Percentiles rank a stretch among this genome's conserved stretches.
phyloP scores from a whole-genome alignment of 2,329 filamentous ascomycete genomes.

The Fusarium piperis region DNA sequence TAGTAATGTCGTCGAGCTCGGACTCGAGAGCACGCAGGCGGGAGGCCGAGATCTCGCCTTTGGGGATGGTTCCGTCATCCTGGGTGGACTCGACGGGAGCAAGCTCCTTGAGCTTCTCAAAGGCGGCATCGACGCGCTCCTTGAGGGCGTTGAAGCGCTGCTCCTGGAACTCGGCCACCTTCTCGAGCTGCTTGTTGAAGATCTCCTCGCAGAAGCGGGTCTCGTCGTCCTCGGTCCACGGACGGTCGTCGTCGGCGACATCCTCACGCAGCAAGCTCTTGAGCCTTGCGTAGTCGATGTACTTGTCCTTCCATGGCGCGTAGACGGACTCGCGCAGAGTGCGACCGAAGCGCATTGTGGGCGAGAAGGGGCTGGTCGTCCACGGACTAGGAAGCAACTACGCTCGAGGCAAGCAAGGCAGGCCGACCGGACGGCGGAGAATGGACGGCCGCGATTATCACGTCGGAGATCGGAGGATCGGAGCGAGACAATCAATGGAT shows the following conservation, averaged over 20 bases:
- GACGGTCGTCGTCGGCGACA: conserved; percentile 65
- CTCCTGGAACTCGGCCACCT: conserved; percentile 90
- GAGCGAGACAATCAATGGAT: background rate
- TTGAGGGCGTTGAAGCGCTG: conserved; percentile 72
- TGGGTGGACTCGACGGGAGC: conserved; percentile 58
- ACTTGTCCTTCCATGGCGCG: conserved; percentile 88
- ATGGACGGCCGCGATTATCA: background rate
- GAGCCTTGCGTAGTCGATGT: conserved; percentile 95
- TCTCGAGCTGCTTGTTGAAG: conserved; percentile 93
- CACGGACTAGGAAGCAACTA: conserved; percentile 1
- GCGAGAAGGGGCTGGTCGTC: conserved; percentile 3
- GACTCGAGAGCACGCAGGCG: conserved; percentile 75
- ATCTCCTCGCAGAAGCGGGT: conserved; percentile 93
- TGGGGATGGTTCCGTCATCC: conserved; percentile 63
- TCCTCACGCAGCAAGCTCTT: conserved; percentile 89
- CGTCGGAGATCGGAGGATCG: background rate
- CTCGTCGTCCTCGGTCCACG: conserved; percentile 96
- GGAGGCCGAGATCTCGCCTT: conserved; percentile 58
- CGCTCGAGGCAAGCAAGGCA: background rate
- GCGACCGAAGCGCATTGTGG: conserved; percentile 88
- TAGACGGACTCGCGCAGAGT: conserved; percentile 85
- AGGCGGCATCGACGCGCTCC: conserved; percentile 63
- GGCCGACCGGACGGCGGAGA: background rate
- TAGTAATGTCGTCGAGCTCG: conserved; percentile 88
- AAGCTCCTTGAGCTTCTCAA: conserved; percentile 81